Conservation (phyloP, 108 stramenopile species). For the Skeletonema grethae region DNA sequence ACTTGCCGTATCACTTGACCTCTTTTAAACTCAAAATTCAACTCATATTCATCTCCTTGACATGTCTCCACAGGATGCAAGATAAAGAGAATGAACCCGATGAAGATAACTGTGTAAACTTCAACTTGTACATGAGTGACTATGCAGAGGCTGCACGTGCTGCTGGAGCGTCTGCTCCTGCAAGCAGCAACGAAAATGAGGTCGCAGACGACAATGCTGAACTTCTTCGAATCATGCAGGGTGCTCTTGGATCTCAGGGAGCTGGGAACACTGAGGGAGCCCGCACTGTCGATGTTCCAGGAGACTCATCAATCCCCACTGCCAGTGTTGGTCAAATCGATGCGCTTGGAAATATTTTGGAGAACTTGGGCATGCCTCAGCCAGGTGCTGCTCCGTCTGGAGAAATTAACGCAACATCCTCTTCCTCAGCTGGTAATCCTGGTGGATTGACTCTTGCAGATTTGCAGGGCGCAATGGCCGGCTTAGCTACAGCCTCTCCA, state of each 20-base stretch:
- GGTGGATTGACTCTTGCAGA: constrained; percentile 72
- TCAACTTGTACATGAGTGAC: constrained; percentile 73
- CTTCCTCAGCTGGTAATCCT: constrained; percentile 16
- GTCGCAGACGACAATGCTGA: constrained; percentile 24
- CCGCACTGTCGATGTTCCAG: constrained; percentile 27
- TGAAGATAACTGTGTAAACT: constrained; percentile 60
- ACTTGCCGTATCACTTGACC: background rate
- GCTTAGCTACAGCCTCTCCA: constrained; percentile 52
- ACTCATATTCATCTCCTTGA: background rate
- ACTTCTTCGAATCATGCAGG: constrained; percentile 44
- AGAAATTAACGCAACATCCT: constrained; percentile 19
- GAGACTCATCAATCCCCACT: constrained; percentile 42
- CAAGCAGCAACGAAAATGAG: constrained; percentile 8
- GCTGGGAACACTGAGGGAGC: constrained; percentile 16
- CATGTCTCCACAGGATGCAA: constrained; percentile 66
- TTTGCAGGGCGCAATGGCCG: constrained; percentile 82
- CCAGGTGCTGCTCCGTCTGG: constrained; percentile 38
- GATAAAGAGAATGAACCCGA: constrained; percentile 54
- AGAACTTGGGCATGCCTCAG: constrained; percentile 82
- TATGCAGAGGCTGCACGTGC: constrained; percentile 39
- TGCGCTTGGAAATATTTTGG: constrained; percentile 79
- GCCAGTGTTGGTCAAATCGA: constrained; percentile 70
- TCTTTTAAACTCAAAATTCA: background rate
- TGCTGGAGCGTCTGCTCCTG: constrained; percentile 18
- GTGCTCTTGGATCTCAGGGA: constrained; percentile 30